Evolutionary conservation across 2,329 filamentous ascomycete species (phyloP), one percentile per base, ranked within the genome.

Genomic region (Grosmannia penicillata): DNA sequence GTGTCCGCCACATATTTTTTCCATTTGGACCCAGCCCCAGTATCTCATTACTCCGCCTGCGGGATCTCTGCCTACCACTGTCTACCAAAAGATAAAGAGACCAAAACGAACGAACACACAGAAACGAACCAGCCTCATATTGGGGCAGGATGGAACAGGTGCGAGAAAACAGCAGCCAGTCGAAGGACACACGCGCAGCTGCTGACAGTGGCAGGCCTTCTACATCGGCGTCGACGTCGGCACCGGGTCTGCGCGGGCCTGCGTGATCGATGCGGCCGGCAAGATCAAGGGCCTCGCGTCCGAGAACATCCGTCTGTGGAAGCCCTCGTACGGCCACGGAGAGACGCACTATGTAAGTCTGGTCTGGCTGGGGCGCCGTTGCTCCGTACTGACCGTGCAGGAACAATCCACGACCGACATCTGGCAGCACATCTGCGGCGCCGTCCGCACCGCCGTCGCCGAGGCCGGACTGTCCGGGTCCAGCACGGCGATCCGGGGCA

Each of bases 401-500:
- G 91, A 98, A 66, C 91, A 98, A 89, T 96, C 89, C 14, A 96
- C 91, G 0, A 83, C 78, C 36, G 84, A 98, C 58, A 98, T 98
- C 53, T 98, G 91, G 91, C 72, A 77, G 46, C 89, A 85, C 60
- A 94, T 98, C 56, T 94, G 87, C 63, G 71, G 75, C 43, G 91
- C 85, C 30, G 85, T 95, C 27, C 80, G 86, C 51, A 72, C 78
- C 37, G 85, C 87, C 32, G 72, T 96, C 51, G 72, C 70, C 53
- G 80, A 94, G 57, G 82, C 89, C 48, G 78, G 78, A 5, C 27
- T 37, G 11, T 22, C 34, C 3, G 27, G n/a, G 49, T 78, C 93
- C 48, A 77, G 89, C 51, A 72, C 78, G 5, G 77, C 73, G 26
- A 80, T 98, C 51, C 81, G 81, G 49, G 91, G 91, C 42, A 85